Evolutionary conservation across 305 asterid genomes (phyloP).

Genomic region (Fraxinus nigra): DNA sequence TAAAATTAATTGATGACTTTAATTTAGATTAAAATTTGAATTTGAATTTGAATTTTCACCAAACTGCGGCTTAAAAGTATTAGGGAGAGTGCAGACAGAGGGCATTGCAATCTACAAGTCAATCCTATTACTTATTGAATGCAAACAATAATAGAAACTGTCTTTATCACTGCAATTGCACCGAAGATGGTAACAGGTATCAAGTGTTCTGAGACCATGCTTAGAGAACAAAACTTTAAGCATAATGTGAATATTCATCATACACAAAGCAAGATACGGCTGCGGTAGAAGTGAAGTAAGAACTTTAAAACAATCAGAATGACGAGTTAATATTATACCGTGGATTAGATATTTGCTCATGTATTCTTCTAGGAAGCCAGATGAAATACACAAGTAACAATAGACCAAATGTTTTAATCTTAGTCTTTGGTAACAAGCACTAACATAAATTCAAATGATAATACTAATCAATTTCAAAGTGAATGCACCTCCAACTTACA

Average conservation of each 20-base stretch:
- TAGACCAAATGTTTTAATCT: background rate
- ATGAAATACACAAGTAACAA: background rate
- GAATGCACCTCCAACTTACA: constrained; percentile 40
- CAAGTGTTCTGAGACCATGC: constrained; percentile 9
- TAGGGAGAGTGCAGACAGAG: background rate
- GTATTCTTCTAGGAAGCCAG: background rate
- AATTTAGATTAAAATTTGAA: background rate
- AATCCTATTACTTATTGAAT: background rate
- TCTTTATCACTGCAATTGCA: constrained; percentile 16
- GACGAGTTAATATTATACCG: background rate
- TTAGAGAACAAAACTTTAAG: constrained; percentile 2
- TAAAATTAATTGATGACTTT: background rate
- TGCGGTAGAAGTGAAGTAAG: constrained; percentile 10
- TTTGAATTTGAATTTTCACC: background rate
- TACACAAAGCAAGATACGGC: background rate
- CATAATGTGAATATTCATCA: constrained; percentile 15
- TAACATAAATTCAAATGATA: constrained; percentile 9
- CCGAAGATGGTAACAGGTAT: constrained; percentile 5
- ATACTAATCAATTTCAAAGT: constrained; percentile 4
- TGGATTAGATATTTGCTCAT: background rate
- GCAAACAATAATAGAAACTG: background rate
- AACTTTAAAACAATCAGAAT: background rate
- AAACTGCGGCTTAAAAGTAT: background rate
- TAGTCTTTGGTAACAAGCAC: background rate
- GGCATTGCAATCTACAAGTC: background rate